These are phyloP conservation scores for Penicillium sp. DNA, from an alignment of 2,329 filamentous ascomycete species.

Conservation along the genomic window DNA sequence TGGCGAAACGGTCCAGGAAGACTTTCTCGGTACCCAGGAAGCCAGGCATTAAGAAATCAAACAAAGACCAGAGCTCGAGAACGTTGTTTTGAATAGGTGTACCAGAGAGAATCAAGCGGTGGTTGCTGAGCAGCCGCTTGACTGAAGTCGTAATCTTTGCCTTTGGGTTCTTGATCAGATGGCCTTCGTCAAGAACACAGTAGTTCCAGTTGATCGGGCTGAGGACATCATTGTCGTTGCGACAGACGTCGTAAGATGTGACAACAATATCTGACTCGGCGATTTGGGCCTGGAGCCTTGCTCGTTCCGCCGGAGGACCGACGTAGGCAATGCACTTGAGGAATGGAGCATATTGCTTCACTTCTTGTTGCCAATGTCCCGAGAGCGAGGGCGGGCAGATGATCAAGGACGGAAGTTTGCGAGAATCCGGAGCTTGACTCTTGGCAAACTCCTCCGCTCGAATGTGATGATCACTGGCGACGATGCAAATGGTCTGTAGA, in stretches of 20 bases:
- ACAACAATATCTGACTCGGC: conserved; percentile 86
- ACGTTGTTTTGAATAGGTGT: conserved; percentile 99
- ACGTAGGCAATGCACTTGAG: conserved; percentile 86
- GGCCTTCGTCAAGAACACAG: conserved; percentile 92
- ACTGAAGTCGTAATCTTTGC: conserved; percentile 93
- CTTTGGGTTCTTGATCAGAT: conserved; percentile 97
- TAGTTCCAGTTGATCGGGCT: conserved; percentile 92
- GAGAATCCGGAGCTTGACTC: conserved; percentile 73
- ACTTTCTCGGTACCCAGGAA: conserved; percentile 95
- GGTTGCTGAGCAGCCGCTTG: conserved; percentile 85
- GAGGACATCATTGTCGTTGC: conserved; percentile 88
- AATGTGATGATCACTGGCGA: conserved; percentile 94
- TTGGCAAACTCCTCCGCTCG: conserved; percentile 85
- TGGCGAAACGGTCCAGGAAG: conserved; percentile 92
- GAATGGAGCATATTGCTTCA: conserved; percentile 93
- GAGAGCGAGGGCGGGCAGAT: conserved; percentile 95
- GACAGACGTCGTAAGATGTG: conserved; percentile 96
- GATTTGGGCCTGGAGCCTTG: conserved; percentile 66
- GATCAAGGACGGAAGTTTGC: conserved; percentile 83
- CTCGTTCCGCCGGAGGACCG: conserved; percentile 78
- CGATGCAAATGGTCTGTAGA: conserved; percentile 93
- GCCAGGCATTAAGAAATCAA: conserved; percentile 98
- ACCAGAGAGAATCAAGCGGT: conserved; percentile 91
- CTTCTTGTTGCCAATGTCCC: conserved; percentile 98
- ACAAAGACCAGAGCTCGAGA: conserved; percentile 92